Conservation (phyloP, 352 stramenopile species). For the Pelagophyceae sp. region DNA sequence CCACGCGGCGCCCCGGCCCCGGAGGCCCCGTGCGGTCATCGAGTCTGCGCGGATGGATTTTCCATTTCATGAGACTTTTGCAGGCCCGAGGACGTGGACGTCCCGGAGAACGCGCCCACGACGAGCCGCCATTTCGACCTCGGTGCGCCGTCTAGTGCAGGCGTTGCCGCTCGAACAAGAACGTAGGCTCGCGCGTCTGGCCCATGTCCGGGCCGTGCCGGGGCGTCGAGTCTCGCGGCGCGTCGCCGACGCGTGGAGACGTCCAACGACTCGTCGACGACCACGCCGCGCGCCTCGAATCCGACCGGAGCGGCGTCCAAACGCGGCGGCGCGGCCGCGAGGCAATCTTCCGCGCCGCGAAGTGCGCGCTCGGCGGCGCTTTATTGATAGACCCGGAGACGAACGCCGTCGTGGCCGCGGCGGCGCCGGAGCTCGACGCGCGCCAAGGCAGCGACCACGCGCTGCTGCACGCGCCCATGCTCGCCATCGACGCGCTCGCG, state of each 20-base stretch:
- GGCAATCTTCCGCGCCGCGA: not conserved
- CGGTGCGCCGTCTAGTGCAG: too few relatives aligned
- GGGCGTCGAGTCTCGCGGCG: not conserved
- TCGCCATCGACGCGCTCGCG: not conserved
- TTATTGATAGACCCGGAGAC: not conserved
- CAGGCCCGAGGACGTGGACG: not conserved
- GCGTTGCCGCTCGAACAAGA: too few relatives aligned
- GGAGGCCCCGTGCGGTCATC: too few relatives aligned
- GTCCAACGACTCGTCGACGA: not conserved
- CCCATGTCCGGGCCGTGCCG: not conserved
- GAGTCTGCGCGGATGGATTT: too few relatives aligned
- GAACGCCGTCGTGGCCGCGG: not conserved
- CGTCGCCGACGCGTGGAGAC: not conserved
- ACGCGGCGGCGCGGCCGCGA: not conserved
- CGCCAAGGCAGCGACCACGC: not conserved
- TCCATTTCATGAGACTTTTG: too few relatives aligned
- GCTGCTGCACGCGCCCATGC: constrained; percentile 16
- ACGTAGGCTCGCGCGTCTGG: not conserved
- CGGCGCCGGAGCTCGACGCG: not conserved
- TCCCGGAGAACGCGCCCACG: not conserved
- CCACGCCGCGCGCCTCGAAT: not conserved
- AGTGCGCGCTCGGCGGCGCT: constrained; percentile 11
- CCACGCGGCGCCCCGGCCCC: not conserved
- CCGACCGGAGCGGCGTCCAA: not conserved
- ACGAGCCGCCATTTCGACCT: not conserved